Evolutionary conservation across 768 basidiomycete species (phyloP).

Genomic region (Pholiota molesta): DNA sequence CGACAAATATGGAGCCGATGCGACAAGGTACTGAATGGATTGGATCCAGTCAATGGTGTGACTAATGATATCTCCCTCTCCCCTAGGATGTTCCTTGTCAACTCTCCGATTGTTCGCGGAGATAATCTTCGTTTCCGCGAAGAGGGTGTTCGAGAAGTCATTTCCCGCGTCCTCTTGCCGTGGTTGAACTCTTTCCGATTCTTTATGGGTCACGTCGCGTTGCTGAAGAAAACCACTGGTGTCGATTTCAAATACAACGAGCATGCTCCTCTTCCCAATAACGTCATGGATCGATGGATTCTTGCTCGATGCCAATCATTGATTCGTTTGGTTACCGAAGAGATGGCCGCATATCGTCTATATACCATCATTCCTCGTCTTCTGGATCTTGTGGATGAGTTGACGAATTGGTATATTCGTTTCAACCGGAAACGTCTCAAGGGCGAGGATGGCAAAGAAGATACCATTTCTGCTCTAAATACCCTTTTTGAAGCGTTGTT

Average conservation of each 20-base stretch:
- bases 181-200: slow-evolving; percentile 99
- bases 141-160: slow-evolving; percentile 95
- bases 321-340: slow-evolving; percentile 86
- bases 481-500: slow-evolving; percentile 95
- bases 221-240: slow-evolving; percentile 81
- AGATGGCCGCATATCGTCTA: slow-evolving; percentile 97
- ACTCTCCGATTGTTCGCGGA: slow-evolving; percentile 97
- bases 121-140: slow-evolving; percentile 98
- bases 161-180: slow-evolving; percentile 94
- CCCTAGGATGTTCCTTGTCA: slow-evolving; percentile 93
- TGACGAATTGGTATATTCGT: slow-evolving; percentile 99
- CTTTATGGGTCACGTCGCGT: slow-evolving; percentile 92
- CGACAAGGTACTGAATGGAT: slow-evolving; percentile 64
- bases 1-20: slow-evolving; percentile 92
- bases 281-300: slow-evolving; percentile 99
- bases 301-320: slow-evolving; percentile 97
- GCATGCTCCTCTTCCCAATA: slow-evolving; percentile 79
- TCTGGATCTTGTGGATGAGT: slow-evolving; percentile 89
- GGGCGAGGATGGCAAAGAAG: slow-evolving; percentile 90
- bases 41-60: background rate
- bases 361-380: slow-evolving; percentile 98
- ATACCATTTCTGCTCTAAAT: slow-evolving; percentile 87
- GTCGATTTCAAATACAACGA: slow-evolving; percentile 85
- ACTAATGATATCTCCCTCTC: background rate
- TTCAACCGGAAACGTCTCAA: slow-evolving; percentile 96